Base-by-base conservation (phyloP, 2,329 filamentous ascomycete species). In the Penicillium sp. region DNA sequence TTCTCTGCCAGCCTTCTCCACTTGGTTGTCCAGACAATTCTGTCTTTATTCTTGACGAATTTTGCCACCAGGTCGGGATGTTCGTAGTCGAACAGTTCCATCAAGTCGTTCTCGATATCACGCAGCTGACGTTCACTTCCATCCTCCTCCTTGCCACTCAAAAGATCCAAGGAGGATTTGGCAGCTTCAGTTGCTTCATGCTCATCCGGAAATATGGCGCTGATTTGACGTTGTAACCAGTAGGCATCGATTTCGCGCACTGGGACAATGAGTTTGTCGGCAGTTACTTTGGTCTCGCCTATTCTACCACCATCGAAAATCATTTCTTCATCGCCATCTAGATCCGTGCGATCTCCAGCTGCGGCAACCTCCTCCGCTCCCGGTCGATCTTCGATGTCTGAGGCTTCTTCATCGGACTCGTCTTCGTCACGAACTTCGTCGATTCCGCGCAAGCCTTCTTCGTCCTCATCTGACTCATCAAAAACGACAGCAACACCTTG, bases 401-500 rank as follows among this genome's bases (percentile, higher is more conserved):
- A 52, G 20, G 42, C 55, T 63, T 96, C 89, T 54, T 89, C 88
- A 61, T 91, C 92, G 0, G 89, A 92, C 64, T 81, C 80, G 60
- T 92, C 90, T 61, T 81, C 83, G 56, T 97, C 94, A 61, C 90
- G 86, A 21, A 99, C 86, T 74, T 97, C 93, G 66, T 91, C 86
- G 9, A 91, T 84, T 64, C 91, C 83, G 11, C 83, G 87, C 47
- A 84, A 86, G 43, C 88, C 88, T 52, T 90, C 89, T 61, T 96
- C 92, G 48, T 90, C 93, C 56, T 89, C 86, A 43, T 97, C 92
- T 50, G 91, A 89, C 60, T 95, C 91, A 62, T 96, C 93, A 70
- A 99, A 99, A 42, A 96, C 92, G 47, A 99, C 94, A 35, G 95
- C 94, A 47, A 99, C 94, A 80, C 94, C 94, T 72, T 99, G 91